These are phyloP conservation scores for Imleria badia DNA, from an alignment of 768 basidiomycete genomes.

Conservation along the genomic window DNA sequence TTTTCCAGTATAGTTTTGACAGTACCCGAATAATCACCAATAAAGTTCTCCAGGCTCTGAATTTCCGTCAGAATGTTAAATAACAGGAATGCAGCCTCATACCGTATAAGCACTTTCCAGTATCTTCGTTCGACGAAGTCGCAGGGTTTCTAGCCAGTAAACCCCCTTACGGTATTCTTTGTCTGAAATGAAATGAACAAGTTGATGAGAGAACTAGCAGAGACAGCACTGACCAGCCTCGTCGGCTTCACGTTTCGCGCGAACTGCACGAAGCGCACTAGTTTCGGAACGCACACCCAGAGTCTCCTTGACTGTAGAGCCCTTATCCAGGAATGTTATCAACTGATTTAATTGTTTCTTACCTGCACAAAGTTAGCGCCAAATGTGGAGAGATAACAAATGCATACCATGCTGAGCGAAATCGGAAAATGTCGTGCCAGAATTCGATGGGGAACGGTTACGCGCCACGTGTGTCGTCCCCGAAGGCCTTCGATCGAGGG, in stretches of 20 bases:
- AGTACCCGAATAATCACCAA: conserved; percentile 64
- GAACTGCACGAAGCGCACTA: conserved; percentile 69
- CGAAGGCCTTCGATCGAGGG: conserved; percentile 74
- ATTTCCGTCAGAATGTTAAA: conserved; percentile 10
- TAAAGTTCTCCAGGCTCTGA: conserved; percentile 80
- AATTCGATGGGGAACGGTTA: conserved; percentile 79
- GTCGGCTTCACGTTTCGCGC: conserved; percentile 86
- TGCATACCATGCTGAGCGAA: conserved; percentile 73
- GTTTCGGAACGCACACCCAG: conserved; percentile 58
- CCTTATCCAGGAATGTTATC: conserved; percentile 83
- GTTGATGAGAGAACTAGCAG: background rate
- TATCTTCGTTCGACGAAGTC: conserved; percentile 78
- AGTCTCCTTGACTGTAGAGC: conserved; percentile 60
- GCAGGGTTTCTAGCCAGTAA: conserved; percentile 89
- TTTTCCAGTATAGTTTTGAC: conserved; percentile 64
- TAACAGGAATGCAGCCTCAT: conserved; percentile 15
- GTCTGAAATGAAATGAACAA: conserved; percentile 44
- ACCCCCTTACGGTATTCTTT: conserved; percentile 89
- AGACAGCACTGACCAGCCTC: conserved; percentile 68
- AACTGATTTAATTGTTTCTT: conserved; percentile 86
- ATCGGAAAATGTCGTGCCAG: conserved; percentile 80
- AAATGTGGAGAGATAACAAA: background rate
- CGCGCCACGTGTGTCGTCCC: conserved; percentile 51
- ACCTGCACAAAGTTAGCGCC: conserved; percentile 40
- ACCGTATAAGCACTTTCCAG: conserved; percentile 81